Conservation (phyloP, 2,329 filamentous ascomycete species). For the Hypoxylon sp. region DNA sequence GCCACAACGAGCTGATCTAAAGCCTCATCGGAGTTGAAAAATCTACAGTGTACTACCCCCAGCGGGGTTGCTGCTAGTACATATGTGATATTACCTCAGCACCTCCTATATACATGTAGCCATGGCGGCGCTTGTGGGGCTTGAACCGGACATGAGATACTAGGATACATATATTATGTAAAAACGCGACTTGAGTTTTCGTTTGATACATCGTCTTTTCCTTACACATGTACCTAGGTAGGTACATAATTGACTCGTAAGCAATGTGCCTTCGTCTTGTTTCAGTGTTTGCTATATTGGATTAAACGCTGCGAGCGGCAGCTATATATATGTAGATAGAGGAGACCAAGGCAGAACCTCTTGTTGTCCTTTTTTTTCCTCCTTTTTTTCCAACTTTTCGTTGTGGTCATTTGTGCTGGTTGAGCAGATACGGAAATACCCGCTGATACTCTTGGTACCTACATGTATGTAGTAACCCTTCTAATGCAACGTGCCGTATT, state of each 20-base stretch:
- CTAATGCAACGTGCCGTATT: constrained; percentile 25
- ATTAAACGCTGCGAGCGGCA: not conserved
- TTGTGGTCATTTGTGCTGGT: not conserved
- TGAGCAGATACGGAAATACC: constrained; percentile 23
- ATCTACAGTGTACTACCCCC: not conserved
- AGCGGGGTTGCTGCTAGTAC: no score
- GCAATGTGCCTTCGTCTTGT: not conserved
- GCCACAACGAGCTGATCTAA: constrained; percentile 2
- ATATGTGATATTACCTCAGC: no score
- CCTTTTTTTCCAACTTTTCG: not conserved
- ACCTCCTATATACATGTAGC: constrained; percentile 5
- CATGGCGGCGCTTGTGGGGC: no score
- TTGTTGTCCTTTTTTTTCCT: no score
- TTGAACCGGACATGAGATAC: no score
- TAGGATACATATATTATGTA: no score
- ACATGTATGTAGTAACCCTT: constrained; percentile 2
- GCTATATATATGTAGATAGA: not conserved
- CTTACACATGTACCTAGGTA: not conserved
- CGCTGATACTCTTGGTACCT: constrained; percentile 5
- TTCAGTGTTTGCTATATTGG: not conserved
- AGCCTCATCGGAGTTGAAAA: constrained; percentile 1
- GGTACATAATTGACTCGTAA: not conserved
- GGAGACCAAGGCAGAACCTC: no score
- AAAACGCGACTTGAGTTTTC: not conserved
- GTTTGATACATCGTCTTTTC: constrained; percentile 22